phyloP scores from a whole-genome alignment of 2,329 filamentous ascomycete genomes.

The Amphichorda felina region DNA sequence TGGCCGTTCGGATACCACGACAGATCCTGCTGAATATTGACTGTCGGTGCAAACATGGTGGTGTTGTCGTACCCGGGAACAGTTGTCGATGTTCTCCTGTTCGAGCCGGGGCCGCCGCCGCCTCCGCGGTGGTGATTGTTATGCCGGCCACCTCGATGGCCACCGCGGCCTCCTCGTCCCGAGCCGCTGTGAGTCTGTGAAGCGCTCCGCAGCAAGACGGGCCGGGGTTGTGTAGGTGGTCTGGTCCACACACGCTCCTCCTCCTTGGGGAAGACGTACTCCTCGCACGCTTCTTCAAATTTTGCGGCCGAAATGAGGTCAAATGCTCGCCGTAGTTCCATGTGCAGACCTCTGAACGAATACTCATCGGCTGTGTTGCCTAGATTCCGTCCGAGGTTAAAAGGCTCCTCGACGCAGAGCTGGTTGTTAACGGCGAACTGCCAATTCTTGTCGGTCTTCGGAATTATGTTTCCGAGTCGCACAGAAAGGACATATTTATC shows the following conservation, averaged over 20 bases:
- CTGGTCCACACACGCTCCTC: conserved; percentile 54
- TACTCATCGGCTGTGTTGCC: conserved; percentile 95
- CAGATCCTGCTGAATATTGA: conserved; percentile 33
- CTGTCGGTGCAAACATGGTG: conserved; percentile 30
- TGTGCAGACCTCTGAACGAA: conserved; percentile 81
- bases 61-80: conserved; percentile 34
- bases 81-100: conserved; percentile 39
- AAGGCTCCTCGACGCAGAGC: conserved; percentile 92
- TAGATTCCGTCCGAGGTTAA: conserved; percentile 79
- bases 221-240: conserved; percentile 40
- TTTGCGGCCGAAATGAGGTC: conserved; percentile 68
- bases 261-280: conserved; percentile 79
- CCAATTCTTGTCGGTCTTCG: conserved; percentile 84
- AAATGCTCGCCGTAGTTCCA: conserved; percentile 83
- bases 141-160: conserved; percentile 33
- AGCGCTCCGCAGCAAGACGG: conserved; percentile 46
- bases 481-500: conserved; percentile 77
- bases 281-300: conserved; percentile 72
- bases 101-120: conserved; percentile 29
- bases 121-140: conserved; percentile 17
- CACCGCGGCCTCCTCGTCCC: conserved; percentile 34
- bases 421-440: conserved; percentile 67
- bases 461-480: conserved; percentile 64
- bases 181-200: conserved; percentile 48
- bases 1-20: conserved; percentile 34